Percentiles rank a stretch among this genome's conserved stretches.
Conservation (phyloP, 352 stramenopile genomes). For the Globisporangium mamillatum region DNA sequence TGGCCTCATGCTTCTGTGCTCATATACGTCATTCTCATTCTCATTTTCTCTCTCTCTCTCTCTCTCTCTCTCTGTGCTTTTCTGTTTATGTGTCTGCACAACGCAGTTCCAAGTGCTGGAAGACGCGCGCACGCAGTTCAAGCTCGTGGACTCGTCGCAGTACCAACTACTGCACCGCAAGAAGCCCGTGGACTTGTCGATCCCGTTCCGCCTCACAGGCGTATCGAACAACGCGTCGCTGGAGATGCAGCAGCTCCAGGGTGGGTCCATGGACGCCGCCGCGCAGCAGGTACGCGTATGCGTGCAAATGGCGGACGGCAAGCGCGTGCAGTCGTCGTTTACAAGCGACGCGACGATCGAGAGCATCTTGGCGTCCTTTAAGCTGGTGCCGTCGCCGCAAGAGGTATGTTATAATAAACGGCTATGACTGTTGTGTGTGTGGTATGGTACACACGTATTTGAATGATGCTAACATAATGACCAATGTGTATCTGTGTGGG, state of each 20-base stretch:
- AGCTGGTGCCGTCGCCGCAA: constrained; percentile 42
- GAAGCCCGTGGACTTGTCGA: constrained; percentile 65
- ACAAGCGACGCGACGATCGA: constrained; percentile 50
- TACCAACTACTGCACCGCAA: constrained; percentile 70
- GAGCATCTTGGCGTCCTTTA: constrained; percentile 52
- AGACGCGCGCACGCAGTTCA: constrained; percentile 52
- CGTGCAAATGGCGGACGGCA: constrained; percentile 72
- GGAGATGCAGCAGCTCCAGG: constrained; percentile 50
- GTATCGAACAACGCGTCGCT: constrained; percentile 82
- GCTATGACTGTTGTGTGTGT: neutral
- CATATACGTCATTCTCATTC: neutral
- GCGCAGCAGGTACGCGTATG: constrained; percentile 72
- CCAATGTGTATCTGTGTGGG: neutral
- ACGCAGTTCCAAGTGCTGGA: constrained; percentile 76
- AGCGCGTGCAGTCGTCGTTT: constrained; percentile 71
- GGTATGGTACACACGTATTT: neutral
- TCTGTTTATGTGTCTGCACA: neutral
- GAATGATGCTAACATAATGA: neutral
- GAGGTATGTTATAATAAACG: constrained; percentile 24
- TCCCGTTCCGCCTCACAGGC: constrained; percentile 82
- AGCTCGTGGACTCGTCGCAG: constrained; percentile 35
- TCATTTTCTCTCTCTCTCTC: no score
- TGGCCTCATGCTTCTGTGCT: neutral
- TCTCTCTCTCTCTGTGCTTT: neutral
- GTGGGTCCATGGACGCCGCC: constrained; percentile 17